Evolutionary conservation across 164 flowering plant species (phyloP), one percentile per base, ranked within the genome.

Genomic region (Echeveria elegans): DNA sequence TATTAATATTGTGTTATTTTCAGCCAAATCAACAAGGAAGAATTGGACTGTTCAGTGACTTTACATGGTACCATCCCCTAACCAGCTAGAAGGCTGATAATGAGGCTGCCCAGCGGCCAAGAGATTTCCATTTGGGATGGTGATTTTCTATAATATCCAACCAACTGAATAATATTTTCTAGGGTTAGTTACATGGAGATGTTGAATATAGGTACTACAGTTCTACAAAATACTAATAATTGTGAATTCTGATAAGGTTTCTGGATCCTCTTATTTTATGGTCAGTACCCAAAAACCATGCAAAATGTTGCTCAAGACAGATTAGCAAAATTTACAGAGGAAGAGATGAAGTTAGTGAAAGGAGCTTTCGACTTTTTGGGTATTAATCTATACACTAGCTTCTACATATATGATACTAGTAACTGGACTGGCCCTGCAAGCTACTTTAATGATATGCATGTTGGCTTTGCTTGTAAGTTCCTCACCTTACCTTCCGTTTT

Each of bases 331-430:
- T 84, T 84, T 67, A 48, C 82, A 1, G 32, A 64, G n/a, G 70
- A 78, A 40, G 73, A 87, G 62, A 76, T 81, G 2, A 19, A 36
- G 50, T 28, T 80, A 70, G 10, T 82, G 1, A 76, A 71, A 37
- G 80, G 80, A 16, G 78, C 85, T 9, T 73, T 75, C 64, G 80
- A 82, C 68, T 82, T 80, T 63, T 47, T 82, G 6, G 85, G 83
- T 28, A 45, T 82, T 12, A 82, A 82, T 65, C 78, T 77, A 48
- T 82, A 82, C 62, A 74, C 80, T 15, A 62, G 82, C 29, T 32
- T 50, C 28, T 79, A 77, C 59, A 78, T 74, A 53, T 18, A 70
- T 70, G 66, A 63, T 15, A 68, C 72, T 29, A 12, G n/a, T 2
- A 26, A 34, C 16, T 50, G 58, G n/a, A 18, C 23, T 11, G 40